phyloP scores from a whole-genome alignment of 495 filamentous ascomycete genomes.

The Penicillium robsamsonii region DNA sequence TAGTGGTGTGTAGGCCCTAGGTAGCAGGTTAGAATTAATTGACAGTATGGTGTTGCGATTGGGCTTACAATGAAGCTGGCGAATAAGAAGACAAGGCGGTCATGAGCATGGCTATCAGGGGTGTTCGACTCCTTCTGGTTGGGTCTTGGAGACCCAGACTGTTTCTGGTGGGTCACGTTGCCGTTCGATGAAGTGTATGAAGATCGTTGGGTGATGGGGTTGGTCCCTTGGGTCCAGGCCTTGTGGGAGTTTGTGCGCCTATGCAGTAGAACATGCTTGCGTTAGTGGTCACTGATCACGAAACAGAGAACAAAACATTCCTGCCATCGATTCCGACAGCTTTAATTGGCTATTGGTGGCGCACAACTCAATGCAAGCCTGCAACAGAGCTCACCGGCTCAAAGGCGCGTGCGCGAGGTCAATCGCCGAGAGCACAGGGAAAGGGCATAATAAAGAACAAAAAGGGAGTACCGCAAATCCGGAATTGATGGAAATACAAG shows the following conservation, averaged over 20 bases:
- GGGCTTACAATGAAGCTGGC: constrained; percentile 61
- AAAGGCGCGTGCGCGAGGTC: constrained; percentile 20
- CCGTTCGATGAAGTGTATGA: constrained; percentile 54
- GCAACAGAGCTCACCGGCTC: constrained; percentile 14
- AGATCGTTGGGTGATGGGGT: constrained; percentile 62
- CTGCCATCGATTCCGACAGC: constrained; percentile 9
- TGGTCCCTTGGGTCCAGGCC: constrained; percentile 62
- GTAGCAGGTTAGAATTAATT: constrained; percentile 14
- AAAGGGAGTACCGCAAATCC: background rate
- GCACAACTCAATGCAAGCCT: constrained; percentile 18
- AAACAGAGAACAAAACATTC: background rate
- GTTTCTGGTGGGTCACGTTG: constrained; percentile 44
- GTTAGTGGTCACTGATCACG: constrained; percentile 21
- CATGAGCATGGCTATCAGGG: constrained; percentile 62
- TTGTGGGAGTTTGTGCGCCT: constrained; percentile 56
- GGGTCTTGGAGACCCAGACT: constrained; percentile 41
- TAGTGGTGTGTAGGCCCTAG: constrained; percentile 65
- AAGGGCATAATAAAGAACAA: background rate
- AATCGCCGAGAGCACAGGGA: background rate
- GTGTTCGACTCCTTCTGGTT: constrained; percentile 52
- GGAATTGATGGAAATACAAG: constrained; percentile 4
- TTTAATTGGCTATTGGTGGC: constrained; percentile 23
- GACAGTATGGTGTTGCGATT: constrained; percentile 15
- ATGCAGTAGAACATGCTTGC: constrained; percentile 24
- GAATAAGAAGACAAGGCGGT: constrained; percentile 62